These are phyloP conservation scores for Rhodofomes roseus DNA, from an alignment of 1,284 basidiomycete genomes.

Conservation along the genomic window DNA sequence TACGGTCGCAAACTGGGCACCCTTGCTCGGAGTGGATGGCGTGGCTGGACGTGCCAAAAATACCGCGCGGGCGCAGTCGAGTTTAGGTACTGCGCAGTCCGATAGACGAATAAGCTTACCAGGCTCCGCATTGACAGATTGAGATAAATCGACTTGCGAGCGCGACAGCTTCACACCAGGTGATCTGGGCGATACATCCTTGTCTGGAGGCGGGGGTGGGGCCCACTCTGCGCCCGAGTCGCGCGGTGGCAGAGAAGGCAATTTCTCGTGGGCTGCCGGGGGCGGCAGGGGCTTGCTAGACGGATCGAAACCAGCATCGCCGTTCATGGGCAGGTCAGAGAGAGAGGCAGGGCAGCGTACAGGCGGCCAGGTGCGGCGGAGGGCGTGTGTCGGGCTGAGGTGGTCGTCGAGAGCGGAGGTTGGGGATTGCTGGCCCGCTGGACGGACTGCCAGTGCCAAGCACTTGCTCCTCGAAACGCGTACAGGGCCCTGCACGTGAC, in stretches of 20 bases:
- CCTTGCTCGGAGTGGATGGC: conserved; percentile 18
- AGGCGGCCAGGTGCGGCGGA: conserved; percentile 10
- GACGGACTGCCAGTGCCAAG: not conserved
- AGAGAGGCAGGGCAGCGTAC: conserved; percentile 11
- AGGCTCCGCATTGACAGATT: not conserved
- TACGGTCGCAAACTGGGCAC: conserved; percentile 15
- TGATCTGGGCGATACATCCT: conserved; percentile 18
- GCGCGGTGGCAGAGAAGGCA: conserved; percentile 33
- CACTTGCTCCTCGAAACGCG: not conserved
- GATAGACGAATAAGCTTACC: not conserved
- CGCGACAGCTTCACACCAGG: not conserved
- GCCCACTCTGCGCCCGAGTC: conserved; percentile 17
- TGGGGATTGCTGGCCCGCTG: not conserved
- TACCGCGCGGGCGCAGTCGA: not conserved
- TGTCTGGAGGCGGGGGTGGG: conserved; percentile 32
- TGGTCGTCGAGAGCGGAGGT: not conserved
- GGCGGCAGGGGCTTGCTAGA: conserved; percentile 29
- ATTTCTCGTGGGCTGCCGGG: conserved; percentile 30
- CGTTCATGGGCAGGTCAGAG: conserved; percentile 21
- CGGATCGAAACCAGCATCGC: conserved; percentile 10
- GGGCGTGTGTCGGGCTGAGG: conserved; percentile 5
- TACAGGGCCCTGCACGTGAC: conserved; percentile 3
- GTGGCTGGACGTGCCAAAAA: conserved; percentile 10
- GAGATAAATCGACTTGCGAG: not conserved
- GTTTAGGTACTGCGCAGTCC: not conserved